Evolutionary conservation across 352 stramenopile genomes (phyloP), one percentile per base, ranked within the genome.

Genomic region (Halophytophthora polymorphica): DNA sequence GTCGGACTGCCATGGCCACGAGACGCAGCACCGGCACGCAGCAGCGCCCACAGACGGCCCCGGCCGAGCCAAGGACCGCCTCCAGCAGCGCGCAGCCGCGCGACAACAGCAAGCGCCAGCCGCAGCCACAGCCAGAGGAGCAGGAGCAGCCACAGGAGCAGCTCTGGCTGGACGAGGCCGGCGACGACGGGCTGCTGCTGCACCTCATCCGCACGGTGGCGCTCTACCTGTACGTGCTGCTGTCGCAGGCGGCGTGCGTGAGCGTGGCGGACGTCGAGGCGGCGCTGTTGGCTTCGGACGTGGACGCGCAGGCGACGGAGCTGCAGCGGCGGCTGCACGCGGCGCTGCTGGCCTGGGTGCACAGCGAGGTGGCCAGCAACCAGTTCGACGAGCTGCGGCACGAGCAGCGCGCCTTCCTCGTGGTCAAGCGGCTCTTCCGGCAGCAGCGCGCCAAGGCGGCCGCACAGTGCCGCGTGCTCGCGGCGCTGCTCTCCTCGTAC

Each of bases 201-300:
- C 74, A 88, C 44, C 59, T 88, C 33, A 69, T 88, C 46, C 74
- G 75, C 56, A 76, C 78, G 19, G 61, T 88, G 49, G 65, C 75
- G 13, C 51, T 88, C 35, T 85, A 83, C 44, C 53, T 88, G 48
- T 84, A 80, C 46, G 70, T 80, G 23, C 64, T 71, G 35, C 56
- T 88, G 21, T 73, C 72, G 19, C 71, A 79, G 35, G 52, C 78
- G 12, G 35, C 61, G 11, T 46, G 70, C 6, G 11, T 69, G 13
- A 49, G 18, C 12, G n/a, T 73, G 17, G 47, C 64, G n/a, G 72
- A 84, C n/a, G 50, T 65, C 33, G 61, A 83, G 23, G 43, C 64
- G 41, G 50, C 58, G 8, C 41, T 58, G 42, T 53, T 64, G 18
- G 31, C 52, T 15, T 41, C 67, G 18, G 45, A 58, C 10, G 41